Conservation (phyloP, 805 yeast genomes). For the Candida pseudofarinosa region DNA sequence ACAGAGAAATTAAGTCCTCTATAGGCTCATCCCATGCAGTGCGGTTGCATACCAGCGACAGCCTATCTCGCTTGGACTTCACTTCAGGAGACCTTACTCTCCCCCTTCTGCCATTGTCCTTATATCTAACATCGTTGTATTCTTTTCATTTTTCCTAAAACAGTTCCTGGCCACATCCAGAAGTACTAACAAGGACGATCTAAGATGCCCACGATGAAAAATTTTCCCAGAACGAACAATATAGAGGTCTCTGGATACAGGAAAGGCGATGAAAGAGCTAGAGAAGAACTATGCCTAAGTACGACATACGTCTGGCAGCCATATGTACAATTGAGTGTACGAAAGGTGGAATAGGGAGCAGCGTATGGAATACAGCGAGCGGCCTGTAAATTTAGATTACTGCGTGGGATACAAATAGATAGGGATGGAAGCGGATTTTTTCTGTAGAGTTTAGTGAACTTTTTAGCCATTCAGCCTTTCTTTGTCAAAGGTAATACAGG, state of each 20-base stretch:
- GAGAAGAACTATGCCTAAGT: background rate
- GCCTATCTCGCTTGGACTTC: background rate
- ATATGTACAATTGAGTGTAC: background rate
- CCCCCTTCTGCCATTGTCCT: background rate
- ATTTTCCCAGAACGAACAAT: background rate
- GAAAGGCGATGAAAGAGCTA: background rate
- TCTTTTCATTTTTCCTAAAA: background rate
- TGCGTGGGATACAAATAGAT: too few species aligned
- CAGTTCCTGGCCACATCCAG: too few species aligned
- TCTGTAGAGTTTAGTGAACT: too few species aligned
- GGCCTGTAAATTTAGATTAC: too few species aligned
- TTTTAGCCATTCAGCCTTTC: too few species aligned
- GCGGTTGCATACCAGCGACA: background rate
- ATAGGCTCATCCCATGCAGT: background rate
- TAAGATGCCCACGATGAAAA: background rate
- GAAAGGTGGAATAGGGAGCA: background rate
- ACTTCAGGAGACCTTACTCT: too few species aligned
- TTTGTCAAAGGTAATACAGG: too few species aligned
- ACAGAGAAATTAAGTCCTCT: too few species aligned
- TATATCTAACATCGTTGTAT: background rate
- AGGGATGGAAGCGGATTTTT: too few species aligned
- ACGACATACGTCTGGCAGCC: background rate
- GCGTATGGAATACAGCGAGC: too few species aligned
- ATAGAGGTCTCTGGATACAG: background rate
- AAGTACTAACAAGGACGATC: too few species aligned